phyloP scores from a whole-genome alignment of 345 rosid species.

The Linum tenue region DNA sequence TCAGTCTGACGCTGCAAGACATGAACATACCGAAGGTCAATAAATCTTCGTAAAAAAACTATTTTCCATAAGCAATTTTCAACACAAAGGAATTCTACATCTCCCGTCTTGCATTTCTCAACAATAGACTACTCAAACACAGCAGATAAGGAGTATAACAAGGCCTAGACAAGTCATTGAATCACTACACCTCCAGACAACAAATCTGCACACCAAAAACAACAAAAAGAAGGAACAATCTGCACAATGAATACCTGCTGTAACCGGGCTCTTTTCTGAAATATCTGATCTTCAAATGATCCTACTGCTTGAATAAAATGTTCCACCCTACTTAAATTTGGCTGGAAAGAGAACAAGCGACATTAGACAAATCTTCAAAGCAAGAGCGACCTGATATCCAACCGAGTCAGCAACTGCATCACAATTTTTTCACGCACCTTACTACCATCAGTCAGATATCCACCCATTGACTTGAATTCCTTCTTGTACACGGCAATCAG shows the following conservation, averaged over 20 bases:
- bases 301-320: slow-evolving; percentile 88
- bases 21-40: background rate
- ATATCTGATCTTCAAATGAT: slow-evolving; percentile 69
- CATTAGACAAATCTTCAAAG: slow-evolving; percentile 13
- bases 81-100: background rate
- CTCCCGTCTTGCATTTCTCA: background rate
- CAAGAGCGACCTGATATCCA: background rate
- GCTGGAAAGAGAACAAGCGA: slow-evolving; percentile 34
- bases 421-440: slow-evolving; percentile 35
- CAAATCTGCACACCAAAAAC: too few relatives aligned
- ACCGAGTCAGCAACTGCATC: background rate
- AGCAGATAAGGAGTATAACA: background rate
- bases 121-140: background rate
- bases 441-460: slow-evolving; percentile 69
- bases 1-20: slow-evolving; percentile 63
- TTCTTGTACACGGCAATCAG: slow-evolving; percentile 77
- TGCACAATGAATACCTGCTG: slow-evolving; percentile 42
- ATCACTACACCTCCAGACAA: background rate
- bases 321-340: slow-evolving; percentile 63
- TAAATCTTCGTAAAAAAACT: background rate
- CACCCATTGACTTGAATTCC: slow-evolving; percentile 50
- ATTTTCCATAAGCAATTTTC: background rate
- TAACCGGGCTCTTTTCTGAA: slow-evolving; percentile 66
- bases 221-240: slow-evolving; percentile 4
- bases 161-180: background rate